Conservation (phyloP, 2,329 filamentous ascomycete species). For the Fusarium continuum region DNA sequence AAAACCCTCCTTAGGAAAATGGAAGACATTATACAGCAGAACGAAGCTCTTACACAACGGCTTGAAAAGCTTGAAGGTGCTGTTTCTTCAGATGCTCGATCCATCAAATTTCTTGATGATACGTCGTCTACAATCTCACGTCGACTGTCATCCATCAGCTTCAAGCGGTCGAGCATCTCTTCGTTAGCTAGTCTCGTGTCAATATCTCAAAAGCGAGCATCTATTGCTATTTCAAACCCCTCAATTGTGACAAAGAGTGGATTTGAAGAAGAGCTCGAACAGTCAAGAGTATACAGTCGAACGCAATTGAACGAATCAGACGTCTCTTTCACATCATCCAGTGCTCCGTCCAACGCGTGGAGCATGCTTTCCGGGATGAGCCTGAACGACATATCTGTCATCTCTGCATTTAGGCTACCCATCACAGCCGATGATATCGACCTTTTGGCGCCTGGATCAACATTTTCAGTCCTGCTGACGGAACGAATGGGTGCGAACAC, state of each 20-base stretch:
- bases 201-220: background rate
- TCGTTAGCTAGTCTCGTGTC: background rate
- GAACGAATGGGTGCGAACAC: background rate
- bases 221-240: background rate
- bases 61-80: background rate
- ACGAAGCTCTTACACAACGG: background rate
- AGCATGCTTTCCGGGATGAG: slow-evolving; percentile 8
- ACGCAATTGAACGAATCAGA: background rate
- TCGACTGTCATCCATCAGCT: background rate
- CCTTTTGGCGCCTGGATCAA: slow-evolving; percentile 3
- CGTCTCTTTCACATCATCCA: background rate
- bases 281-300: background rate
- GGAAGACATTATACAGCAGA: slow-evolving; percentile 1
- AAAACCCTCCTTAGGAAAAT: background rate
- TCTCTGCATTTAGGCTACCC: background rate
- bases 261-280: background rate
- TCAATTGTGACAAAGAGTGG: background rate
- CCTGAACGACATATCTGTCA: slow-evolving; percentile 3
- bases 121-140: slow-evolving; percentile 1
- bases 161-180: background rate
- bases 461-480: background rate
- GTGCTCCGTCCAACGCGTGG: background rate
- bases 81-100: background rate
- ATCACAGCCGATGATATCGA: slow-evolving; percentile 2
- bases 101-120: slow-evolving; percentile 5